Base-by-base conservation (phyloP, 2,329 filamentous ascomycete genomes). In the Metarhizium anisopliae region DNA sequence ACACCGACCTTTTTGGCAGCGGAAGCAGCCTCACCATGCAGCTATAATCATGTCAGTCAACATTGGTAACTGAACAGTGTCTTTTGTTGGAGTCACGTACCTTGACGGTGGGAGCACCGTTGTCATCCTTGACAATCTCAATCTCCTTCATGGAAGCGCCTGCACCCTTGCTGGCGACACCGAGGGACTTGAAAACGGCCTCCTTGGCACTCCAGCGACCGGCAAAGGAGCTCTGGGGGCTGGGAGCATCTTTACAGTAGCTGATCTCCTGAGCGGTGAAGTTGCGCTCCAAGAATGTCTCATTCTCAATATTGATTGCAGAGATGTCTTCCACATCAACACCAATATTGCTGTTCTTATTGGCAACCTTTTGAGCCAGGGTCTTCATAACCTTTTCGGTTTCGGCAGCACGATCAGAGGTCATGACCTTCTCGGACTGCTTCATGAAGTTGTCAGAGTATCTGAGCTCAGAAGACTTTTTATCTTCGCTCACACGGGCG, bases 151-250 rank as follows among this genome's bases (percentile, higher is more conserved):
- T 73, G 16, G 90, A 80, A 58, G 94, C 93, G 61, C 95, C 94
- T 10, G 88, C 92, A 59, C 94, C 94, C 74, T 89, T 86, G 72
- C 92, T 87, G 63, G 81, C 76, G 13, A 97, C 92, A 62, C 92
- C 91, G 14, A 99, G 79, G 42, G 90, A 91, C 83, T 99, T 99
- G 81, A 99, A 99, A 1, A 99, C 92, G 32, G 94, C 94, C 75
- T 99, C 94, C 78, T 99, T 99, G 40, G 94, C 94, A 66, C 87
- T 93, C 94, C 94, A 99, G 63, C 91, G 85, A 52, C 94, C 94
- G 5, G 93, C 90, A 73, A 96, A 99, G 53, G 90, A 95, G 62
- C 92, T 89, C 68, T 90, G 90, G 1, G 91, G 89, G 67, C 82
- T 86, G 6, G 90, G 76, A 16, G 90, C 86, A 67, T 86, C 84